Conservation (phyloP, 148 eudicot species). For the Rhododendron ovatum region DNA sequence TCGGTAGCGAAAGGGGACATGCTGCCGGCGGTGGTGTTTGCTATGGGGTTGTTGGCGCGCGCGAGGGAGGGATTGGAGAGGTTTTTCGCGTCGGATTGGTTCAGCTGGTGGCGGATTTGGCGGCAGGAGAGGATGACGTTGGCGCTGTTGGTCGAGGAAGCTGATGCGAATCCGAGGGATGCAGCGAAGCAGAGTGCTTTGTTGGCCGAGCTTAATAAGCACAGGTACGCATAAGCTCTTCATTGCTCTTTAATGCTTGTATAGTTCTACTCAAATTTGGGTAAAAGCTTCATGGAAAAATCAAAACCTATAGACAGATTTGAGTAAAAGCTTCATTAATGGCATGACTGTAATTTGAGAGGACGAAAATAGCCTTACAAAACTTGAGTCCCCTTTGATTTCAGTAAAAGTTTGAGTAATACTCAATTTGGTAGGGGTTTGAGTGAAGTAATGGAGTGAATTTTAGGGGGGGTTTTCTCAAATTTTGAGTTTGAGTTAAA, state of each 20-base stretch:
- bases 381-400: background rate
- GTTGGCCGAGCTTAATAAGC: slow-evolving; percentile 80
- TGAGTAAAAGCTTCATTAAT: background rate
- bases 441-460: background rate
- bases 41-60: slow-evolving; percentile 52
- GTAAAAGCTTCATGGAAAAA: background rate
- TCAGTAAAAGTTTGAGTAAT: background rate
- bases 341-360: background rate
- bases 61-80: slow-evolving; percentile 43
- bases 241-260: background rate
- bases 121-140: slow-evolving; percentile 53
- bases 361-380: background rate
- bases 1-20: slow-evolving; percentile 17
- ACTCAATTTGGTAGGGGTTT: background rate
- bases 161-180: slow-evolving; percentile 81
- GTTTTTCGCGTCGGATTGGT: slow-evolving; percentile 53
- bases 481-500: background rate
- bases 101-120: slow-evolving; percentile 80
- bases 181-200: slow-evolving; percentile 64
- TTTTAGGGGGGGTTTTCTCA: background rate
- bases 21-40: slow-evolving; percentile 55
- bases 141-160: slow-evolving; percentile 58
- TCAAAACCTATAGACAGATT: background rate
- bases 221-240: slow-evolving; percentile 52
- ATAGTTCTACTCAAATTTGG: background rate